Conservation (phyloP, 345 rosid species). For the Nasturtium officinale region DNA sequence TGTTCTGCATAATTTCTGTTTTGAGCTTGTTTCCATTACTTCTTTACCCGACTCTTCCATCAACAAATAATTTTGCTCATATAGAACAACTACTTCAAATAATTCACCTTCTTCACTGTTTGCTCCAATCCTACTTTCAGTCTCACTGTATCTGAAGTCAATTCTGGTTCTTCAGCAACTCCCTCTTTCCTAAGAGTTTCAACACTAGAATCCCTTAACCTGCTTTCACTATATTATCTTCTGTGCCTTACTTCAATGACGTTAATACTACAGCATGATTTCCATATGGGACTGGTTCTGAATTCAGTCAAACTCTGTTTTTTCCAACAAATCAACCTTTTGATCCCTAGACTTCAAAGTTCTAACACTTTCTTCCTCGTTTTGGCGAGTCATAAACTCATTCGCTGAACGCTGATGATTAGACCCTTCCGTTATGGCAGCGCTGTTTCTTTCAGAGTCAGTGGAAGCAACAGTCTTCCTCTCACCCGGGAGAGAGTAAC, state of each 20-base stretch:
- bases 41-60: constrained; percentile 24
- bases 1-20: not conserved
- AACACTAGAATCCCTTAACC: constrained; percentile 10
- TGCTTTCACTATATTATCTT: constrained; percentile 9
- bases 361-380: constrained; percentile 18
- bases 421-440: not conserved
- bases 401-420: constrained; percentile 2
- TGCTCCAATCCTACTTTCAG: constrained; percentile 20
- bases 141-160: constrained; percentile 4
- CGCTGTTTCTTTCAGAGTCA: not conserved
- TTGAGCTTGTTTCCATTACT: constrained; percentile 10
- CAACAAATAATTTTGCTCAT: constrained; percentile 18
- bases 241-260: not conserved
- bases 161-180: constrained; percentile 16
- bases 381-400: constrained; percentile 15
- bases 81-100: constrained; percentile 15
- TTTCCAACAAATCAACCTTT: constrained; percentile 24
- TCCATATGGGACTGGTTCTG: not conserved
- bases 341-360: constrained; percentile 6
- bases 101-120: constrained; percentile 24
- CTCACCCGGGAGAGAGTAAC: constrained; percentile 40
- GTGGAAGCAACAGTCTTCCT: constrained; percentile 4
- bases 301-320: constrained; percentile 25
- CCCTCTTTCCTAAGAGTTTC: constrained; percentile 9
- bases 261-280: constrained; percentile 22